phyloP scores from a whole-genome alignment of 805 yeast genomes.

The Hanseniaspora lachancei region DNA sequence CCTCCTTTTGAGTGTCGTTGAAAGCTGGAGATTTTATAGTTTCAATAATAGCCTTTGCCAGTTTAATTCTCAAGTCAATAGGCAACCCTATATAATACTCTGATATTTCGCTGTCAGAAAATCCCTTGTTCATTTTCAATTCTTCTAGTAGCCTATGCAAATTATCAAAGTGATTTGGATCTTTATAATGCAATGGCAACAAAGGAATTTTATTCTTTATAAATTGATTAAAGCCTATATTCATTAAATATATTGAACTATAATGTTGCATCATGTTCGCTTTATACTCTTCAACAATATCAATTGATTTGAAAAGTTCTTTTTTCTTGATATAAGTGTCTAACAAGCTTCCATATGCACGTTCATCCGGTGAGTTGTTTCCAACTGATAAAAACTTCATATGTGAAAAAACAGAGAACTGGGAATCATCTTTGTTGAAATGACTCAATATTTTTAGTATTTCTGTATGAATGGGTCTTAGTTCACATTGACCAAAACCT shows the following conservation, averaged over 20 bases:
- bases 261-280: slow-evolving; percentile 3
- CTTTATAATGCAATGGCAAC: slow-evolving; percentile 5
- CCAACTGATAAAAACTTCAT: slow-evolving; percentile 62
- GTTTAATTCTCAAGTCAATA: background rate
- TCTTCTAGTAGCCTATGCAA: background rate
- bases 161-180: slow-evolving; percentile 3
- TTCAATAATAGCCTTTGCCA: background rate
- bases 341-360: slow-evolving; percentile 43
- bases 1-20: background rate
- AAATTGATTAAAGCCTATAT: background rate
- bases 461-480: background rate
- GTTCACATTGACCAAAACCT: background rate
- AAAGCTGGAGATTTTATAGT: background rate
- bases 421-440: slow-evolving; percentile 29
- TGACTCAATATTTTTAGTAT: background rate
- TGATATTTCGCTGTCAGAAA: background rate
- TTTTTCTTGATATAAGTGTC: background rate
- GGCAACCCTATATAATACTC: slow-evolving; percentile 2
- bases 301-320: slow-evolving; percentile 2
- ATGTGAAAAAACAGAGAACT: slow-evolving; percentile 62
- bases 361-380: slow-evolving; percentile 51
- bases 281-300: slow-evolving; percentile 4
- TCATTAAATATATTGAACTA: background rate
- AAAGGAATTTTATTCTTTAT: background rate
- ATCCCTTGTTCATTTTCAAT: background rate